Base-by-base conservation (phyloP, 2,329 filamentous ascomycete species). In the Ceratocystis huliohia region DNA sequence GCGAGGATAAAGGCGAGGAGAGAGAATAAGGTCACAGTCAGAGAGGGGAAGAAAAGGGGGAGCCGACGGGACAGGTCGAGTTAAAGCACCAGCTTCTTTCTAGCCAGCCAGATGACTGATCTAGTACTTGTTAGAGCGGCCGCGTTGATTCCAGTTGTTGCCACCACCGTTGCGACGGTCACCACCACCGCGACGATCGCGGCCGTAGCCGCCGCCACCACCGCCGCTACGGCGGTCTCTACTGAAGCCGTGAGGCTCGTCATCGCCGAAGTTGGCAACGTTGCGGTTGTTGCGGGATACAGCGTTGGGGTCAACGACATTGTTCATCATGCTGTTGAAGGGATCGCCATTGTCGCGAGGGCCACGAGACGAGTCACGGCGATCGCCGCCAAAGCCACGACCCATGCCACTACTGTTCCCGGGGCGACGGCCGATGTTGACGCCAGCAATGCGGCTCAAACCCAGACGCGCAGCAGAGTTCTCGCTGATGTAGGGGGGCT, bases 401-500 rank as follows among this genome's bases (percentile, higher is more conserved):
- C 20, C 67, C 53, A 17, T 25, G 45, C 20, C 64, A 22, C 25
- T 13, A 44, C 28, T 56, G n/a, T 13, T 65, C 53, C 46, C 44
- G 44, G 44, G 4, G 45, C 65, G 64, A 46, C 66, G 63, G 25
- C 67, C 56, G n/a, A 78, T 70, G 66, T 76, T 78, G 67, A 82
- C 50, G 65, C 73, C 74, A 0, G 44, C 57, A 3, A 73, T 63
- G 1, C 70, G 66, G 8, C 41, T 5, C 22, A 80, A 66, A 33
- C 76, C 75, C 63, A 75, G 70, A 44, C 75, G 74, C 3, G 65
- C 63, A 6, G 71, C 72, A 70, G 70, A 78, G 2, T 30, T 61
- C 7, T 46, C 5, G 1, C 53, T 74, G 28, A 74, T 74, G 63
- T 64, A 68, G 0, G 85, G 85, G 5, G 80, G 78, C 61, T 79